Percentiles rank a stretch among this genome's conserved stretches.
Conservation (phyloP, 2,329 filamentous ascomycete genomes). For the Torrubiellomyces zombiae region DNA sequence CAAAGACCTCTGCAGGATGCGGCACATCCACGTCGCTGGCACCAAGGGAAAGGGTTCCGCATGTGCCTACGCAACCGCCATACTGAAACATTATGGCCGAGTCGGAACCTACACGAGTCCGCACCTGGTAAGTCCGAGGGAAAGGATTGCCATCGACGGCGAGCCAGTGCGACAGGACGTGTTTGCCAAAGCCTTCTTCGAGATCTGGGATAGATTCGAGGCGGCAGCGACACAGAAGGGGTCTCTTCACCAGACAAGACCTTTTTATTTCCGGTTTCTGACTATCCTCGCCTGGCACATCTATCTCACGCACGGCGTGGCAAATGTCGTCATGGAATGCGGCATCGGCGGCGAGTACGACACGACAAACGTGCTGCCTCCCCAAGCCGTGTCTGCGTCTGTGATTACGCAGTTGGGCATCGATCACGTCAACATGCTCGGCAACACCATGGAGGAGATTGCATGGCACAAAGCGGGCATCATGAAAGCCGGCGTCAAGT, state of each 20-base stretch:
- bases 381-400: conserved; percentile 46
- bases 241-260: conserved; percentile 39
- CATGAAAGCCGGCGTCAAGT: conserved; percentile 45
- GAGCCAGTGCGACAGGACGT: conserved; percentile 46
- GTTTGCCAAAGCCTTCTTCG: conserved; percentile 68
- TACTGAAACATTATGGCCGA: conserved; percentile 37
- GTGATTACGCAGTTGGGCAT: conserved; percentile 71
- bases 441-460: conserved; percentile 62
- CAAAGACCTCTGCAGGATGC: conserved; percentile 23
- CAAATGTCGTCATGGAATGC: conserved; percentile 73
- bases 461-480: conserved; percentile 87
- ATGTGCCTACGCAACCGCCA: conserved; percentile 65
- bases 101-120: conserved; percentile 75
- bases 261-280: conserved; percentile 83
- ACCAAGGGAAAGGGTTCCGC: conserved; percentile 92
- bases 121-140: conserved; percentile 67
- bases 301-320: conserved; percentile 60
- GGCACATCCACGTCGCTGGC: conserved; percentile 68
- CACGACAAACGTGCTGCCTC: conserved; percentile 66
- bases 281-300: conserved; percentile 78
- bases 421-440: conserved; percentile 70
- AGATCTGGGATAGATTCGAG: conserved; percentile 55
- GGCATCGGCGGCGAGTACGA: conserved; percentile 92
- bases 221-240: conserved; percentile 18
- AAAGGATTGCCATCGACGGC: conserved; percentile 71